These are phyloP conservation scores for Ophiostoma novo-ulmi DNA, from an alignment of 2,329 filamentous ascomycete species.

Conservation along the genomic window DNA sequence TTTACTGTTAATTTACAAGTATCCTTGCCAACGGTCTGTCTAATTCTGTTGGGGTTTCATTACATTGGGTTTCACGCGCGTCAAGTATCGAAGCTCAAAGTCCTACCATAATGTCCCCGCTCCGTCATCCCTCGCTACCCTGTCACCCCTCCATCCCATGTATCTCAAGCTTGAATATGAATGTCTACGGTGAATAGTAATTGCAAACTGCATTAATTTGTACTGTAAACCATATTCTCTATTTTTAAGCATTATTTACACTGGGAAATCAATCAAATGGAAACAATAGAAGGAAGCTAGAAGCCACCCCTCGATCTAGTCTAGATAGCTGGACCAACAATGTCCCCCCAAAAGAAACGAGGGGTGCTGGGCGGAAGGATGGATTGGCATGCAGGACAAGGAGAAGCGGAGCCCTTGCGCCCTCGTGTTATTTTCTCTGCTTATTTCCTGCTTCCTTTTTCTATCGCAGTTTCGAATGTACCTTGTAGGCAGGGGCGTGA, in stretches of 20 bases:
- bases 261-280: background rate
- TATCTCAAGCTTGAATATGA: too few relatives aligned
- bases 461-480: background rate
- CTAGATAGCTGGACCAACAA: background rate
- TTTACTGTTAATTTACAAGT: background rate
- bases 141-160: background rate
- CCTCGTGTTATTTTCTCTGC: background rate
- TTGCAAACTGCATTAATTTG: background rate
- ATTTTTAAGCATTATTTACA: background rate
- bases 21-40: background rate
- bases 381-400: slow-evolving; percentile 10
- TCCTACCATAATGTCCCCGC: background rate
- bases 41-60: background rate
- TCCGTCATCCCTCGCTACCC: background rate
- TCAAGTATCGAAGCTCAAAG: background rate
- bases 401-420: slow-evolving; percentile 1
- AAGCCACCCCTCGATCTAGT: background rate
- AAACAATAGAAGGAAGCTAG: background rate
- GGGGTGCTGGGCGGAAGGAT: slow-evolving; percentile 5
- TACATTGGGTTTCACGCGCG: background rate
- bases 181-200: background rate
- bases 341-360: background rate
- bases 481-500: background rate
- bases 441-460: background rate
- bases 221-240: background rate